Evolutionary conservation across 805 yeast genomes (phyloP).

Genomic region (Dipodascus geniculatus): DNA sequence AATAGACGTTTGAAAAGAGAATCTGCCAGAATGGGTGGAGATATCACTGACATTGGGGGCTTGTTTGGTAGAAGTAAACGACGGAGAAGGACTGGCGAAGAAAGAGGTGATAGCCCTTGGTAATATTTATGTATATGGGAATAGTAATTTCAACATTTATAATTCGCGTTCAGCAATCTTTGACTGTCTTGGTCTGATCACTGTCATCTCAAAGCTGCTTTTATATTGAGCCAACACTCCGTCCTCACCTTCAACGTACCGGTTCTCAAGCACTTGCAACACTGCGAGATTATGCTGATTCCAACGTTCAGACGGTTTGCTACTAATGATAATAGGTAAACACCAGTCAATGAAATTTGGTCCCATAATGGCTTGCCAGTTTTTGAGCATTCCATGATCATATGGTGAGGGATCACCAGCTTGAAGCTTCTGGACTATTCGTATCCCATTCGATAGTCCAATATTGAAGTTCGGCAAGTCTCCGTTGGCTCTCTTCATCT

Average conservation of each 20-base stretch:
- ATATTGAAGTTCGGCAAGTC: slow-evolving; percentile 25
- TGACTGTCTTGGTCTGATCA: no score
- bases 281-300: background rate
- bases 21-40: slow-evolving; percentile 59
- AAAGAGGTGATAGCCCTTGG: slow-evolving; percentile 6
- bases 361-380: slow-evolving; percentile 22
- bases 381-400: slow-evolving; percentile 17
- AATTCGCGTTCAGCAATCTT: no score
- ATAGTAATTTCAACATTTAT: no score
- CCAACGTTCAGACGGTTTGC: background rate
- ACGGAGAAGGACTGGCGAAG: slow-evolving; percentile 14
- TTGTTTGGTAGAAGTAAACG: slow-evolving; percentile 24
- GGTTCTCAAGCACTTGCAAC: background rate
- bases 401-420: slow-evolving; percentile 26
- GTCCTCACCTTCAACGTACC: background rate
- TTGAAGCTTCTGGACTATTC: slow-evolving; percentile 35
- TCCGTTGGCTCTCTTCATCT: slow-evolving; percentile 29
- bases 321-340: slow-evolving; percentile 9
- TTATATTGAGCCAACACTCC: background rate
- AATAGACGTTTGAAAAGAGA: slow-evolving; percentile 89
- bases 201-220: no score
- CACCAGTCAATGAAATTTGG: slow-evolving; percentile 21
- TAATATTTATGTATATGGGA: no score
- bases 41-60: slow-evolving; percentile 28
- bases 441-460: slow-evolving; percentile 29